Percentiles rank a stretch among this genome's conserved stretches.
Evolutionary conservation across 2,329 filamentous ascomycete species (phyloP).

Genomic region (Fonsecaea nubica): DNA sequence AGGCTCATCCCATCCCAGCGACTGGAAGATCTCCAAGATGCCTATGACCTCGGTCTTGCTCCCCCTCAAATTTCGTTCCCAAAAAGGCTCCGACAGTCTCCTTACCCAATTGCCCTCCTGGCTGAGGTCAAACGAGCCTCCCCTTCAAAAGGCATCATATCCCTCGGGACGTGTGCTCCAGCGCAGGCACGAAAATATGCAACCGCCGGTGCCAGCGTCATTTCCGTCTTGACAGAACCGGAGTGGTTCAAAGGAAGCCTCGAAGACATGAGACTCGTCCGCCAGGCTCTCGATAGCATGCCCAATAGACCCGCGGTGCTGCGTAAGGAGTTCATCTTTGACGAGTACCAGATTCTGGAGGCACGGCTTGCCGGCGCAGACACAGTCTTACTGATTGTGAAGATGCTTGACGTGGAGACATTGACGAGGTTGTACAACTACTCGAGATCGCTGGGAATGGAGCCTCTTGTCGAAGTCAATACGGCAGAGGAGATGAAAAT

Average conservation of each 20-base stretch:
- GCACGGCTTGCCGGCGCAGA: slow-evolving; percentile 91
- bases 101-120: slow-evolving; percentile 90
- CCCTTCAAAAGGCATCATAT: slow-evolving; percentile 94
- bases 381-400: slow-evolving; percentile 93
- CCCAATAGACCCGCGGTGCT: slow-evolving; percentile 89
- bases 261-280: slow-evolving; percentile 85
- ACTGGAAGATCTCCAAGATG: slow-evolving; percentile 80
- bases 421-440: slow-evolving; percentile 84
- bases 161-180: slow-evolving; percentile 83
- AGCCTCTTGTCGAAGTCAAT: slow-evolving; percentile 95
- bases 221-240: slow-evolving; percentile 97
- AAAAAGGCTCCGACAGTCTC: slow-evolving; percentile 77
- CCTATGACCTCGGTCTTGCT: slow-evolving; percentile 82
- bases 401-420: slow-evolving; percentile 84
- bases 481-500: slow-evolving; percentile 90
- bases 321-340: slow-evolving; percentile 96
- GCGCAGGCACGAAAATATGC: slow-evolving; percentile 91
- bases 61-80: slow-evolving; percentile 84
- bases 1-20: slow-evolving; percentile 85
- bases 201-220: slow-evolving; percentile 90
- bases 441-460: slow-evolving; percentile 90
- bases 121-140: slow-evolving; percentile 97
- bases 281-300: slow-evolving; percentile 88
- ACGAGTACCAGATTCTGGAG: slow-evolving; percentile 97
- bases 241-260: slow-evolving; percentile 99